Conservation (phyloP, 2,329 filamentous ascomycete species). For the Trichoderma harzianum region DNA sequence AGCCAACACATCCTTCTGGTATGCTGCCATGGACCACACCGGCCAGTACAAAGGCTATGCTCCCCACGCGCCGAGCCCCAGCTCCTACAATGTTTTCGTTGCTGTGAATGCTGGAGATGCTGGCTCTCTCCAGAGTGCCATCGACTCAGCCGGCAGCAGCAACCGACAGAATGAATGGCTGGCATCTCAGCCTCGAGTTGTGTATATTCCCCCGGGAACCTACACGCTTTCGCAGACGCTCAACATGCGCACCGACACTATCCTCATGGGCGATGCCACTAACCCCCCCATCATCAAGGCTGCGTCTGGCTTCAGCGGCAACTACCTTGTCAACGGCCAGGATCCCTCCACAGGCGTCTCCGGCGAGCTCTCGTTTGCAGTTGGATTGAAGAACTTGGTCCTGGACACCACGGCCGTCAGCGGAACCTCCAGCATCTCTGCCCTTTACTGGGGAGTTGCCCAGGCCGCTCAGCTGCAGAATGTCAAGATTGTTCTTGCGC, state of each 20-base stretch:
- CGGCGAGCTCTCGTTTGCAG: constrained; percentile 42
- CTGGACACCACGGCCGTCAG: constrained; percentile 40
- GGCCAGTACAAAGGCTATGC: constrained; percentile 36
- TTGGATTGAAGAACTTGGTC: constrained; percentile 42
- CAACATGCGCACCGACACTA: constrained; percentile 42
- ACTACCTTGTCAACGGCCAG: constrained; percentile 34
- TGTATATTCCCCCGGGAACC: constrained; percentile 41
- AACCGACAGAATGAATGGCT: constrained; percentile 38
- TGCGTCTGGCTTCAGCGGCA: constrained; percentile 33
- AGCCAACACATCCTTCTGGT: constrained; percentile 36
- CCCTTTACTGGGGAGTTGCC: constrained; percentile 45
- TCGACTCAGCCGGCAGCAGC: constrained; percentile 35
- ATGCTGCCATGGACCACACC: constrained; percentile 41
- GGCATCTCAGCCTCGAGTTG: constrained; percentile 41
- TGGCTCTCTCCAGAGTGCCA: constrained; percentile 37
- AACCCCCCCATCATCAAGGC: constrained; percentile 42
- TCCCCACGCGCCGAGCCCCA: constrained; percentile 37
- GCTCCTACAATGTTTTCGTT: constrained; percentile 37
- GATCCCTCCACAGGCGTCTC: constrained; percentile 33
- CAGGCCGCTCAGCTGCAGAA: constrained; percentile 43
- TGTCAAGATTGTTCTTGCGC: constrained; percentile 40
- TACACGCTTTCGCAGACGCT: constrained; percentile 40
- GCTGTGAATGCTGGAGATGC: constrained; percentile 37
- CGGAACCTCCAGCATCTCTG: constrained; percentile 33
- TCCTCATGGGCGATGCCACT: constrained; percentile 44